These are phyloP conservation scores for Alternaria ethzedia DNA, from an alignment of 2,329 filamentous ascomycete species.

Conservation along the genomic window DNA sequence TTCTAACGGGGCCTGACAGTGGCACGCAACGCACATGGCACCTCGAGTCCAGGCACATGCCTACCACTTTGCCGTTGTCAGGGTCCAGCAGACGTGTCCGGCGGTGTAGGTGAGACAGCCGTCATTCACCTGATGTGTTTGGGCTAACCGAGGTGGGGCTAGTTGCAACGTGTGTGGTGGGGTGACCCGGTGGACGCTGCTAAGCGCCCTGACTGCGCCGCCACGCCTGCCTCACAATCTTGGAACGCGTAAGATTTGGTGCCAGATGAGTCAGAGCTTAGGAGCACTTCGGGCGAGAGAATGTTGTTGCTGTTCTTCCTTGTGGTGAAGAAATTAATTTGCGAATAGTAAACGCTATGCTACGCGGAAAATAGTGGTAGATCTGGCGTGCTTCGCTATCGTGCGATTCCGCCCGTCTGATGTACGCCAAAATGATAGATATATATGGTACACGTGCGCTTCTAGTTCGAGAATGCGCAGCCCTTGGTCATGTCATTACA, in stretches of 20 bases:
- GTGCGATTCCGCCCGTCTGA: neutral
- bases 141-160: neutral
- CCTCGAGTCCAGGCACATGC: conserved; percentile 3
- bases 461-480: neutral
- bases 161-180: conserved; percentile 1
- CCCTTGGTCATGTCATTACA: conserved; percentile 10
- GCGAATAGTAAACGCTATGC: neutral
- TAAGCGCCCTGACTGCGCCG: conserved; percentile 1
- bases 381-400: neutral
- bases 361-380: neutral
- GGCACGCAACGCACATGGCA: conserved; percentile 6
- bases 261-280: neutral
- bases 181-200: neutral
- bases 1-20: conserved; percentile 8
- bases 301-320: neutral
- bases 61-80: conserved; percentile 1
- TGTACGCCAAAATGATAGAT: conserved; percentile 1
- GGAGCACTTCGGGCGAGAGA: neutral
- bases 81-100: conserved; percentile 3
- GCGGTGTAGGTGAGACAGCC: conserved; percentile 13
- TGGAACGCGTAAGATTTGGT: neutral
- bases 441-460: conserved; percentile 13
- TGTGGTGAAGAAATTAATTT: neutral
- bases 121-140: conserved; percentile 11
- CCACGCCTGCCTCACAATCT: neutral